Conservation (phyloP, 108 stramenopile genomes). For the Nitzschia sp. region DNA sequence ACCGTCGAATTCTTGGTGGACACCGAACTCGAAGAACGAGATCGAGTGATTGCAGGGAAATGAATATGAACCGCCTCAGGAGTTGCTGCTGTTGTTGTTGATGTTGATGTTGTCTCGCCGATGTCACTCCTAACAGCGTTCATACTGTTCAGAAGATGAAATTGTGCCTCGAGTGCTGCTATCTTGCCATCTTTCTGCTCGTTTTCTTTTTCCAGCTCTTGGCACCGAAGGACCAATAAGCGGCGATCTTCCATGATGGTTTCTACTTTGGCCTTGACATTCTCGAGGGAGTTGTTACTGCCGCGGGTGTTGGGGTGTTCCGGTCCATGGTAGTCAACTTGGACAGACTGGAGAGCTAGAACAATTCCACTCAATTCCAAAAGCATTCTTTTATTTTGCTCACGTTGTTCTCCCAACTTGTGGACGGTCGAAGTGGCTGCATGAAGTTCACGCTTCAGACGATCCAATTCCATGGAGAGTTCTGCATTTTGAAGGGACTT, state of each 20-base stretch:
- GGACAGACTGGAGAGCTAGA: conserved; percentile 20
- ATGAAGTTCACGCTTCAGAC: conserved; percentile 7
- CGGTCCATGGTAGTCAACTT: conserved; percentile 6
- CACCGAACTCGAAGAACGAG: not conserved
- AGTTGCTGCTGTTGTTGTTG: not conserved
- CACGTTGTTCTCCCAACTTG: conserved; percentile 8
- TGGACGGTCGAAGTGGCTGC: not conserved
- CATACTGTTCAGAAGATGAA: conserved; percentile 13
- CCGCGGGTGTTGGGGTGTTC: too few species aligned
- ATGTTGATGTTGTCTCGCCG: not conserved
- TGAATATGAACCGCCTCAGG: not conserved
- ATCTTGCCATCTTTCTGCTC: conserved; percentile 13
- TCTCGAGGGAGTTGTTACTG: not conserved
- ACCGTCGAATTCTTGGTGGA: not conserved
- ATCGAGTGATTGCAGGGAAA: not conserved
- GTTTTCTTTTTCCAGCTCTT: conserved; percentile 19
- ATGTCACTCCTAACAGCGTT: not conserved
- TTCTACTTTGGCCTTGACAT: conserved; percentile 31
- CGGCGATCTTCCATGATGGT: conserved; percentile 29
- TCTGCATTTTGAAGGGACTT: conserved; percentile 33
- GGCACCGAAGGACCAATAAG: conserved; percentile 17
- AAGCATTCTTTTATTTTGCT: conserved; percentile 14
- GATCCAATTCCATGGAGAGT: conserved; percentile 13
- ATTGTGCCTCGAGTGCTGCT: conserved; percentile 10
- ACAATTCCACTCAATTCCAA: conserved; percentile 32